phyloP scores from a whole-genome alignment of 163 green algal genomes.

The Smithsoniella earleae region DNA sequence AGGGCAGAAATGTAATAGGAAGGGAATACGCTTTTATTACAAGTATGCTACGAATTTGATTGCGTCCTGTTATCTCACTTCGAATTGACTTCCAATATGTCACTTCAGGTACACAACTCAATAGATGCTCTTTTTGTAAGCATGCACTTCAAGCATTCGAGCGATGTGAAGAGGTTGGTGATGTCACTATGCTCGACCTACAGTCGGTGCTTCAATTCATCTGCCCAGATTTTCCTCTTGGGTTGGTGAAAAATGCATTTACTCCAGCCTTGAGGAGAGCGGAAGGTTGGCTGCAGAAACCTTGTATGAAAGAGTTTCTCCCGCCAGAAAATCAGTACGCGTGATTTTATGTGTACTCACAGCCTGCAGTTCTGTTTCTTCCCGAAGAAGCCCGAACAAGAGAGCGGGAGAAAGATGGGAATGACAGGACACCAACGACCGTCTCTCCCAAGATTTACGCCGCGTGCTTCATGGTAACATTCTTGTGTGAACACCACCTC shows the following conservation, averaged over 20 bases:
- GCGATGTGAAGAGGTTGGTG: background rate
- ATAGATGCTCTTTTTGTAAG: background rate
- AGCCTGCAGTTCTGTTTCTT: background rate
- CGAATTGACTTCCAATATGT: background rate
- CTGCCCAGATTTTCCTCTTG: conserved; percentile 25
- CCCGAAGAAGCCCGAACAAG: background rate
- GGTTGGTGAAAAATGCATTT: conserved; percentile 26
- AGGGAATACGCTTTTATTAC: background rate
- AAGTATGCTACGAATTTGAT: background rate
- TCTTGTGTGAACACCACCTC: background rate
- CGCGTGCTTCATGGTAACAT: background rate
- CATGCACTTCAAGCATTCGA: background rate
- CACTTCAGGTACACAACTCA: background rate
- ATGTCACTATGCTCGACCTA: background rate
- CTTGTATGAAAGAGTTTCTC: background rate
- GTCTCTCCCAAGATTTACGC: background rate
- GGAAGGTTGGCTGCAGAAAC: background rate
- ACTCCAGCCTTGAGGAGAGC: background rate
- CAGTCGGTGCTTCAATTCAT: conserved; percentile 15
- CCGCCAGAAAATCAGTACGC: background rate
- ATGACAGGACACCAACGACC: background rate
- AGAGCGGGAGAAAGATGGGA: background rate
- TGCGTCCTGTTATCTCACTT: too few species aligned
- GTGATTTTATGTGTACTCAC: background rate
- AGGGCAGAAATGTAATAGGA: background rate